A percentile compares a stretch with the other conserved stretches of the same genome.
phyloP scores from a whole-genome alignment of 1,284 basidiomycete species.

The Cryptococcus hybrid region DNA sequence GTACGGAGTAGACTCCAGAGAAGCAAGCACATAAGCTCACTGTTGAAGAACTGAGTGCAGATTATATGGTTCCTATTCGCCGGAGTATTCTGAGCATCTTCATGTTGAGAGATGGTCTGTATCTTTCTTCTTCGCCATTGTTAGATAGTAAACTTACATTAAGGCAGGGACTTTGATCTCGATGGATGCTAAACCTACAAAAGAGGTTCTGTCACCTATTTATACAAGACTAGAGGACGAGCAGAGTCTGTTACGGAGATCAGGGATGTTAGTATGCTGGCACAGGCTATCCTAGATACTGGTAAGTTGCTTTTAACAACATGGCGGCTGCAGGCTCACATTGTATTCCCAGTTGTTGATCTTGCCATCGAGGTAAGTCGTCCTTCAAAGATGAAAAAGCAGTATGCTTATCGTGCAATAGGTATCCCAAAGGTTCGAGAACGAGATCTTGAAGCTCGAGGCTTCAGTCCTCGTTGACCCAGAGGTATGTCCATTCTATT shows the following conservation, averaged over 20 bases:
- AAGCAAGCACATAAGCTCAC: slow-evolving; percentile 41
- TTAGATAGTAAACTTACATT: background rate
- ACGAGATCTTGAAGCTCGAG: slow-evolving; percentile 48
- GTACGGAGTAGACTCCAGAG: slow-evolving; percentile 17
- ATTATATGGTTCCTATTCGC: slow-evolving; percentile 49
- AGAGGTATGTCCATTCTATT: slow-evolving; percentile 13
- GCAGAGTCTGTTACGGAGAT: slow-evolving; percentile 41
- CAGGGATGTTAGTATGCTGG: slow-evolving; percentile 49
- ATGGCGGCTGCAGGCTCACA: slow-evolving; percentile 11
- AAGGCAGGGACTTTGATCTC: slow-evolving; percentile 45
- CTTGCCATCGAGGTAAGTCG: slow-evolving; percentile 35
- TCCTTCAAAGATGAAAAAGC: background rate
- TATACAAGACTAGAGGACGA: slow-evolving; percentile 46
- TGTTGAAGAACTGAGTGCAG: slow-evolving; percentile 46
- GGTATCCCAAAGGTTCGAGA: slow-evolving; percentile 48
- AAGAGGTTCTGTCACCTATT: slow-evolving; percentile 45
- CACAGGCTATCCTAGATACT: slow-evolving; percentile 47
- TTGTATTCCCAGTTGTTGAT: slow-evolving; percentile 25
- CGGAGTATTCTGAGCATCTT: slow-evolving; percentile 44
- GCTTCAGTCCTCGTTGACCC: slow-evolving; percentile 47
- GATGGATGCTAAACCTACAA: slow-evolving; percentile 32
- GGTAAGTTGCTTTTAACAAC: slow-evolving; percentile 22
- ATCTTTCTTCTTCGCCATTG: background rate
- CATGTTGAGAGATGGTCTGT: slow-evolving; percentile 48
- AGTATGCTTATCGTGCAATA: slow-evolving; percentile 10